Conservation (phyloP, 176 grass and related monocot genomes). For the Stipa capillata region DNA sequence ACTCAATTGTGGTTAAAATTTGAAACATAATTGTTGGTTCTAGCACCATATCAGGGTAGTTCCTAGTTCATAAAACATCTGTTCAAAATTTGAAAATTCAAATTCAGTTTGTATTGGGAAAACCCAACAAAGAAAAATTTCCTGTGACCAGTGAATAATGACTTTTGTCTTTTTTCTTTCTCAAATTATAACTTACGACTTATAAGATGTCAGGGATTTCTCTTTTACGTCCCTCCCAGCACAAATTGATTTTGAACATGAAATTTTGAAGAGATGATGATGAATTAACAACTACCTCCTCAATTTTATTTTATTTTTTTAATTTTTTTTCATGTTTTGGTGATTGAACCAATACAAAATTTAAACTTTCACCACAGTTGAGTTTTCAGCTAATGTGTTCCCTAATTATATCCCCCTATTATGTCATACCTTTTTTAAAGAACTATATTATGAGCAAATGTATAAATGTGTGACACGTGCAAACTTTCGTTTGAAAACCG, state of each 20-base stretch:
- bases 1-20: not conserved
- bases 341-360: too few species aligned
- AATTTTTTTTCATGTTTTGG: too few species aligned
- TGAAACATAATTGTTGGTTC: not conserved
- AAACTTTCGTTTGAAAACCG: not conserved
- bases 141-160: not conserved
- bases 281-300: not conserved
- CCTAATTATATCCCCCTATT: too few species aligned
- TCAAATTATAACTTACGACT: not conserved
- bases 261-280: not conserved
- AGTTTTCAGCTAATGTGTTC: too few species aligned
- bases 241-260: not conserved
- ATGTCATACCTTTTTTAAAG: too few species aligned
- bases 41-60: not conserved
- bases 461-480: not conserved
- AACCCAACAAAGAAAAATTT: too few species aligned
- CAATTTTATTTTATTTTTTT: too few species aligned
- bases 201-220: not conserved
- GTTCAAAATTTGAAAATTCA: not conserved
- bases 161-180: not conserved
- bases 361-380: too few species aligned
- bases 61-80: not conserved
- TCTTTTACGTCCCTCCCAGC: not conserved
- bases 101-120: not conserved
- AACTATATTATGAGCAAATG: not conserved